Base-by-base conservation (phyloP, 2,329 filamentous ascomycete species). In the Neofusicoccum umdonicola region DNA sequence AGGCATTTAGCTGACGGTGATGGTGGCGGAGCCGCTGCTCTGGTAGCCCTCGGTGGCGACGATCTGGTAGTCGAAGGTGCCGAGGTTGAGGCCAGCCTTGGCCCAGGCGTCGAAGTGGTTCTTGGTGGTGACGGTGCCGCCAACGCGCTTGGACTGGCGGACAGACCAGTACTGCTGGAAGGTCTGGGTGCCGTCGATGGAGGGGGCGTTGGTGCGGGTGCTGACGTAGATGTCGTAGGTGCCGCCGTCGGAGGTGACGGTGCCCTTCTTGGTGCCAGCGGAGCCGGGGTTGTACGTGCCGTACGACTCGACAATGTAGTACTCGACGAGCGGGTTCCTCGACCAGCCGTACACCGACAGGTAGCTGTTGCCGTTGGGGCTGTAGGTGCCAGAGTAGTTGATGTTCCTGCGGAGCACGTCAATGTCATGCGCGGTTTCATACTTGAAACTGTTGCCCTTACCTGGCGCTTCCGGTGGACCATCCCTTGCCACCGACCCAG, bases 281-380 rank as follows among this genome's bases (percentile, higher is more conserved):
- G 80, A 79, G 64, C 78, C 77, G 1, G 82, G 82, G 50, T 82
- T 78, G 70, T 84, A 81, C 47, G 78, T 79, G 66, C 81, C 83
- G 71, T 81, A 83, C 12, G 78, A 73, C 66, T 87, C 85, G 68
- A 86, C 78, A 65, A 87, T 82, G 76, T 87, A 87, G 76, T 86
- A 86, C 68, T 87, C 85, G 70, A 86, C 77, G n/a, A 85, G 74
- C 0, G 83, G 83, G 71, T 79, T 80, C 17, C 71, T 76, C 1
- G 82, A 84, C 84, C 85, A 87, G 51, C 85, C 85, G 70, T 87
- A 87, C n/a, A 87, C 73, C 13, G 84, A 74, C 15, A 88, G 79
- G 71, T 86, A 86, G 22, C 71, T 71, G 76, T 85, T 84, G 67
- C 82, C 82, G 64, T 76, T 77, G 62, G 81, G 78, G 64, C 71